Evolutionary conservation across 78 protist species (phyloP).

Genomic region (Dictyostelium brefeldianum): DNA sequence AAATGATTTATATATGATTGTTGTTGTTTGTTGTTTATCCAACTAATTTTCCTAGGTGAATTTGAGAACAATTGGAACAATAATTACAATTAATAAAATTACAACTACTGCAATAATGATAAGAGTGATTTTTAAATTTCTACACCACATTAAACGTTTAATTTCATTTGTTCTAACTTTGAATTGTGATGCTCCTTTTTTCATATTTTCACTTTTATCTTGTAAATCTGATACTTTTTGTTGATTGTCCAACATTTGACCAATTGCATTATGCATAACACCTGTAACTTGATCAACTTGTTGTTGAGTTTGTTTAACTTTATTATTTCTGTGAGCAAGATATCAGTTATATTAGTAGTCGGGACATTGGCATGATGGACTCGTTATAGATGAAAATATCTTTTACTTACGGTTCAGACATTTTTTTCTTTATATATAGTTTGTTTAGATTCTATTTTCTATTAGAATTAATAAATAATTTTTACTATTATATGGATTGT

Average conservation of each 20-base stretch:
- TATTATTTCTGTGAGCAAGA: background rate
- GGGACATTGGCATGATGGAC: background rate
- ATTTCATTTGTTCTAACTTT: slow-evolving; percentile 61
- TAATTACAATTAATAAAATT: slow-evolving; percentile 42
- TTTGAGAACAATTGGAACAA: slow-evolving; percentile 67
- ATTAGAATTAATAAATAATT: no score
- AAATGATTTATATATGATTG: background rate
- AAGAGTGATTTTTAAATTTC: slow-evolving; percentile 68
- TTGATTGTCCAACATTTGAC: slow-evolving; percentile 72
- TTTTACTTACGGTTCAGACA: slow-evolving; percentile 21
- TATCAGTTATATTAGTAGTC: background rate
- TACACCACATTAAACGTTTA: slow-evolving; percentile 78
- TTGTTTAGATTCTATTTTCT: no score
- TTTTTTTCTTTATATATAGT: background rate
- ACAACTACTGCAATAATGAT: slow-evolving; percentile 43
- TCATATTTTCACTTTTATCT: slow-evolving; percentile 57
- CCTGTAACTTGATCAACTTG: slow-evolving; percentile 68
- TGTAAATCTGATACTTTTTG: slow-evolving; percentile 65
- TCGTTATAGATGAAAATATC: background rate
- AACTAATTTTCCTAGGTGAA: slow-evolving; percentile 6
- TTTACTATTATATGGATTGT: no score
- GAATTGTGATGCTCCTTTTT: slow-evolving; percentile 65
- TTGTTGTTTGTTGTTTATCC: background rate
- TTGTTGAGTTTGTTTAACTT: slow-evolving; percentile 48
- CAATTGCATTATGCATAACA: slow-evolving; percentile 61